A percentile compares a stretch with the other conserved stretches of the same genome.
These are phyloP conservation scores for Trichocomaceae sp. DNA, from an alignment of 2,329 filamentous ascomycete species.

Conservation along the genomic window DNA sequence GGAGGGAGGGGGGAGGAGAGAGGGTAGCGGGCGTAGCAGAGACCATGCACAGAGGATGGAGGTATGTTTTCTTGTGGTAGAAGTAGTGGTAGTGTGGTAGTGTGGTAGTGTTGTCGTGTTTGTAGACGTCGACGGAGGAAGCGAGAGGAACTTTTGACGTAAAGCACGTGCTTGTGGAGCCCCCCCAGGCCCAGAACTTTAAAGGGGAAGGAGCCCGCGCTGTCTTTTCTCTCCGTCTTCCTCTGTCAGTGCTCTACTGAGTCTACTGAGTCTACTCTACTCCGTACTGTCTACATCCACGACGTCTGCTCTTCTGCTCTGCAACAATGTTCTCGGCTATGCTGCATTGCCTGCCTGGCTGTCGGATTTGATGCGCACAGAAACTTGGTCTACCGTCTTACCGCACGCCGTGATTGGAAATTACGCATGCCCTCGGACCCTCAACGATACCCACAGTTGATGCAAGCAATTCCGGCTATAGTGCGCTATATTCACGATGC, in stretches of 20 bases:
- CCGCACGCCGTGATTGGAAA: background rate
- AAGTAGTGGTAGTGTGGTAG: too few relatives aligned
- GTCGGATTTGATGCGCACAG: too few relatives aligned
- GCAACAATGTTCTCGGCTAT: background rate
- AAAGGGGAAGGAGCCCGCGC: background rate
- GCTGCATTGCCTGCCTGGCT: background rate
- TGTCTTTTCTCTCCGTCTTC: background rate
- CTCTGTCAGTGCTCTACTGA: too few relatives aligned
- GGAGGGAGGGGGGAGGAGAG: background rate
- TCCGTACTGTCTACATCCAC: background rate
- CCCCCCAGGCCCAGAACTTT: background rate
- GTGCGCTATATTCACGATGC: too few relatives aligned
- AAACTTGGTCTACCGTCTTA: too few relatives aligned
- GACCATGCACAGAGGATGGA: background rate
- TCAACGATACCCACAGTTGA: background rate
- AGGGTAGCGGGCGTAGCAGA: background rate
- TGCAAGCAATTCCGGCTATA: background rate
- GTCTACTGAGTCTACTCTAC: too few relatives aligned
- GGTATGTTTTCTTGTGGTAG: too few relatives aligned
- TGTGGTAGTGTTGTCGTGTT: too few relatives aligned
- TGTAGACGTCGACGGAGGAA: background rate
- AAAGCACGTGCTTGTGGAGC: slow-evolving; percentile 9
- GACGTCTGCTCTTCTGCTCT: background rate
- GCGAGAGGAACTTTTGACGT: slow-evolving; percentile 2
- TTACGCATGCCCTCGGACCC: background rate